Conservation (phyloP, 768 basidiomycete species). For the Pholiota microspora region DNA sequence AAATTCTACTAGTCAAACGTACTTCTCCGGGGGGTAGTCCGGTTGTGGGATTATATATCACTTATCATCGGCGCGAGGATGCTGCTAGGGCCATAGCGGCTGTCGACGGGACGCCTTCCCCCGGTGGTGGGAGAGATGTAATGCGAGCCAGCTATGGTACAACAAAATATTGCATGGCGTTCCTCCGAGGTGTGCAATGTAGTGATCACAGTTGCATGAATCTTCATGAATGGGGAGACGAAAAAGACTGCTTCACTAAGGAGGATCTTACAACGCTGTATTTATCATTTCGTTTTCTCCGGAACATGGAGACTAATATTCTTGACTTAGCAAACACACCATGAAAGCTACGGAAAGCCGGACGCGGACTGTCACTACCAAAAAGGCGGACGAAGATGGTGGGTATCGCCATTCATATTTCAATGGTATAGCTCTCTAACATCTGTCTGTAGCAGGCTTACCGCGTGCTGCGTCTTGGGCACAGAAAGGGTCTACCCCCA, state of each 20-base stretch:
- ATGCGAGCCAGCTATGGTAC: slow-evolving; percentile 96
- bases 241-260: slow-evolving; percentile 96
- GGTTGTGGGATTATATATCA: slow-evolving; percentile 93
- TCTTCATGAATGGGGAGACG: slow-evolving; percentile 97
- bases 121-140: slow-evolving; percentile 84
- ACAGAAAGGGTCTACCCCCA: slow-evolving; percentile 33
- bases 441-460: slow-evolving; percentile 39
- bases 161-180: slow-evolving; percentile 96
- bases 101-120: slow-evolving; percentile 88
- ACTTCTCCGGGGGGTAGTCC: slow-evolving; percentile 71
- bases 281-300: slow-evolving; percentile 14
- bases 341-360: slow-evolving; percentile 86
- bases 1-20: slow-evolving; percentile 91
- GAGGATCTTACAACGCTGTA: slow-evolving; percentile 93
- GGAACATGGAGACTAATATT: slow-evolving; percentile 10
- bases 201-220: slow-evolving; percentile 90
- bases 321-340: slow-evolving; percentile 85
- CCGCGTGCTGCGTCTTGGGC: slow-evolving; percentile 73
- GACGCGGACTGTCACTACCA: slow-evolving; percentile 43
- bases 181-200: slow-evolving; percentile 83
- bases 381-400: slow-evolving; percentile 68
- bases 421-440: slow-evolving; percentile 11
- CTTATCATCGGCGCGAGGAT: slow-evolving; percentile 92
- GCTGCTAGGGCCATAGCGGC: slow-evolving; percentile 90
- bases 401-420: slow-evolving; percentile 9